Percentiles rank a stretch among this genome's conserved stretches.
phyloP scores from a whole-genome alignment of 2,329 filamentous ascomycete genomes.

The Neofusicoccum umdonicola region DNA sequence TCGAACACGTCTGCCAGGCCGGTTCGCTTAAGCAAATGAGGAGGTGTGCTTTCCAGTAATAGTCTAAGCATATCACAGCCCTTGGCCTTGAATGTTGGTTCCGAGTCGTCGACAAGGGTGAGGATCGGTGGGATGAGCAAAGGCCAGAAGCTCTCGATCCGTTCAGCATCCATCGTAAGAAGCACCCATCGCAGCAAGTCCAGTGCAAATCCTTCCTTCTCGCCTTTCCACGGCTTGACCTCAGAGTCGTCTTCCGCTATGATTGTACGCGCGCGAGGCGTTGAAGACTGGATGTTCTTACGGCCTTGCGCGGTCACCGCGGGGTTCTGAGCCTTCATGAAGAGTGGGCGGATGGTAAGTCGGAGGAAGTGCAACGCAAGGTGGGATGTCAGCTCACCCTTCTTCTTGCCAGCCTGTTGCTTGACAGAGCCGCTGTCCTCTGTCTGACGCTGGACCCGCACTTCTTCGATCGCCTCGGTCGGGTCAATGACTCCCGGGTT shows the following conservation, averaged over 20 bases:
- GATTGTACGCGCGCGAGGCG: conserved; percentile 31
- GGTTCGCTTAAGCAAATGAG: conserved; percentile 55
- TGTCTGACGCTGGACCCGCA: conserved; percentile 28
- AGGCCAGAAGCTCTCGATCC: conserved; percentile 61
- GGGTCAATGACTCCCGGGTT: conserved; percentile 67
- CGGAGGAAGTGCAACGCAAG: conserved; percentile 58
- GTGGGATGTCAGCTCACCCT: conserved; percentile 51
- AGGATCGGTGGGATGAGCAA: conserved; percentile 69
- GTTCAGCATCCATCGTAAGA: conserved; percentile 46
- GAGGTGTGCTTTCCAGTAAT: conserved; percentile 58
- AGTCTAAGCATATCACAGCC: conserved; percentile 55
- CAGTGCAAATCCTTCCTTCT: conserved; percentile 49
- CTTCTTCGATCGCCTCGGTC: conserved; percentile 44
- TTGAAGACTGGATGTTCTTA: conserved; percentile 44
- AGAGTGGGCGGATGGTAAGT: conserved; percentile 65
- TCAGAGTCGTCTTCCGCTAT: conserved; percentile 41
- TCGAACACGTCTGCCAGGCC: conserved; percentile 68
- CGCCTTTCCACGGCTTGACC: conserved; percentile 62
- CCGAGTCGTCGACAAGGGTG: conserved; percentile 64
- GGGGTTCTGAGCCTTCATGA: conserved; percentile 40
- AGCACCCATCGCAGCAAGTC: conserved; percentile 64
- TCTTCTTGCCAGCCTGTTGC: conserved; percentile 23
- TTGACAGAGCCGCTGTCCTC: conserved; percentile 22
- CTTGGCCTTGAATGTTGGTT: conserved; percentile 51
- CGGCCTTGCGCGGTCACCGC: conserved; percentile 57